A percentile compares a stretch with the other conserved stretches of the same genome.
Conservation (phyloP, 106 monocot genomes). For the Iris macrosiphon region DNA sequence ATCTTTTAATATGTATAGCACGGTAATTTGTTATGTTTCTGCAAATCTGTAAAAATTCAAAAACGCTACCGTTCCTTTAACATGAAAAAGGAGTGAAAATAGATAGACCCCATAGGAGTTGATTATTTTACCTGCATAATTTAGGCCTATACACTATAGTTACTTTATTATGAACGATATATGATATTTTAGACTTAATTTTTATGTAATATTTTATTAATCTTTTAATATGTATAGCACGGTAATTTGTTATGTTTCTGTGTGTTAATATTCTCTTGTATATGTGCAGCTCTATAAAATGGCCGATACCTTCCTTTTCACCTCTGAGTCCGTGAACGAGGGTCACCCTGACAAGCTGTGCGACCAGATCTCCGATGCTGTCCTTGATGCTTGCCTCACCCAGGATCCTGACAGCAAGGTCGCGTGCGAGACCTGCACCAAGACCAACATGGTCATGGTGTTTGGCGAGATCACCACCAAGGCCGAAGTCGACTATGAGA, state of each 20-base stretch:
- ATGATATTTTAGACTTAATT: no score
- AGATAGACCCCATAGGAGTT: no score
- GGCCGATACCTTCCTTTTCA: conserved; percentile 35
- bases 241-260: background rate
- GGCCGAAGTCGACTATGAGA: conserved; percentile 36
- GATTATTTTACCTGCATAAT: no score
- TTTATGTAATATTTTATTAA: no score
- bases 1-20: no score
- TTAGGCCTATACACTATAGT: no score
- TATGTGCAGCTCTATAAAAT: conserved; percentile 1
- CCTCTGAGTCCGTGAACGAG: conserved; percentile 41
- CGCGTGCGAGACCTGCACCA: conserved; percentile 42
- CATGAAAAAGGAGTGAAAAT: no score
- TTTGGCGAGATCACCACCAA: conserved; percentile 45
- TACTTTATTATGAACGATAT: no score
- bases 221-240: no score
- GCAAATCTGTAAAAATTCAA: no score
- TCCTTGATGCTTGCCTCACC: conserved; percentile 38
- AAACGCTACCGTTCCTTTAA: no score
- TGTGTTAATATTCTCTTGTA: background rate
- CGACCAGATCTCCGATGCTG: conserved; percentile 38
- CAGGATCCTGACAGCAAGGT: conserved; percentile 47
- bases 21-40: no score
- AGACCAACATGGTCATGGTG: conserved; percentile 45
- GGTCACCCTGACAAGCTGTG: conserved; percentile 48